Conservation (phyloP, 2,329 filamentous ascomycete species). For the Ascochyta rabiei region DNA sequence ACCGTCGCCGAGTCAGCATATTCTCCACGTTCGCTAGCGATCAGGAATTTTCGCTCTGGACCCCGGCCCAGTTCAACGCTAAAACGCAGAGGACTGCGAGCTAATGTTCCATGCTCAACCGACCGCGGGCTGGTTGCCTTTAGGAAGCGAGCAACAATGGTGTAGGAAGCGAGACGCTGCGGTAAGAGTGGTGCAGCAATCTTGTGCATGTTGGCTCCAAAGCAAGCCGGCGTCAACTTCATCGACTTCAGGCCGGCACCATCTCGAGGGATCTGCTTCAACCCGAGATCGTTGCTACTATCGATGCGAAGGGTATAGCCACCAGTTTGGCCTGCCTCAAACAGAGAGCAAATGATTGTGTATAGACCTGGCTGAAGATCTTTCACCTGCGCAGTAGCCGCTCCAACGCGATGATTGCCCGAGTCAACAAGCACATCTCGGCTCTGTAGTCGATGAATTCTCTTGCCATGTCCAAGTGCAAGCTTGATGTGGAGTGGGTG, state of each 20-base stretch:
- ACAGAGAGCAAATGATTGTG: constrained; percentile 89
- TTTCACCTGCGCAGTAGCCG: constrained; percentile 69
- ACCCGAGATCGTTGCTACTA: constrained; percentile 61
- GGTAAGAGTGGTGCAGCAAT: constrained; percentile 60
- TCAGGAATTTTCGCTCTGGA: constrained; percentile 68
- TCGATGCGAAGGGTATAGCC: constrained; percentile 78
- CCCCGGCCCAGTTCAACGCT: constrained; percentile 76
- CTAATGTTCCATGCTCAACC: constrained; percentile 34
- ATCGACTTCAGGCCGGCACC: constrained; percentile 75
- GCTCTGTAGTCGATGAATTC: constrained; percentile 71
- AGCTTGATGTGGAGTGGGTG: constrained; percentile 84
- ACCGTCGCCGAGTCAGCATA: constrained; percentile 73
- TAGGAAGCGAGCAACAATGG: constrained; percentile 59
- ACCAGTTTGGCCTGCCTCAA: constrained; percentile 78
- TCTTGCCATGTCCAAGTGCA: constrained; percentile 75
- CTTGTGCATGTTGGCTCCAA: constrained; percentile 57
- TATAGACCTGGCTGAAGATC: constrained; percentile 74
- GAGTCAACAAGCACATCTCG: constrained; percentile 83
- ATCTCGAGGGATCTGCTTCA: constrained; percentile 71
- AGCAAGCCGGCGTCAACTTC: constrained; percentile 61
- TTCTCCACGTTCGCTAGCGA: constrained; percentile 71
- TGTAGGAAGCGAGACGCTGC: constrained; percentile 65
- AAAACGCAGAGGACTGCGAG: constrained; percentile 65
- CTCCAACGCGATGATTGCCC: constrained; percentile 85
- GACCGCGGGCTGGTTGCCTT: constrained; percentile 37